A percentile compares a stretch with the other conserved stretches of the same genome.
Conservation (phyloP, 257 asterid genomes). For the Nicotiana tabacum region DNA sequence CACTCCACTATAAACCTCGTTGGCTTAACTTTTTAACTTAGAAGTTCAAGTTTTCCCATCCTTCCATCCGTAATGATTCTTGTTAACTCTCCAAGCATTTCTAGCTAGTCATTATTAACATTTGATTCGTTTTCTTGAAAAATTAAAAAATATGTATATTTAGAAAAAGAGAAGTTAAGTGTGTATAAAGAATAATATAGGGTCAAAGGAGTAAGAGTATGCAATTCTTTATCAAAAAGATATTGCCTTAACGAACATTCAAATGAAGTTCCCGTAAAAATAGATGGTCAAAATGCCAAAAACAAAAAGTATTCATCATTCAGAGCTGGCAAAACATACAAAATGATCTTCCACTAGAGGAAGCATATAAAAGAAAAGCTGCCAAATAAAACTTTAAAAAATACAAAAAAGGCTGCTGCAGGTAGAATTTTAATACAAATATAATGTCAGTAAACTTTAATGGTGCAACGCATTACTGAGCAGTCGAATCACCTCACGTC, state of each 20-base stretch:
- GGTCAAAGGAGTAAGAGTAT: no score
- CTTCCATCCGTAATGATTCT: no score
- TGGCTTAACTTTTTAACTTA: no score
- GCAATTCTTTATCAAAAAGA: background rate
- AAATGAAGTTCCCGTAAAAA: background rate
- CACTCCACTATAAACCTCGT: no score
- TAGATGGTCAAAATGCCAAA: background rate
- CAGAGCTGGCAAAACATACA: slow-evolving; percentile 35
- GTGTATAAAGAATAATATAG: no score
- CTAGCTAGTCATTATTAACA: no score
- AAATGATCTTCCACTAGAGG: slow-evolving; percentile 33
- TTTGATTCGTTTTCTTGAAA: no score
- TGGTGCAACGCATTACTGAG: slow-evolving; percentile 17
- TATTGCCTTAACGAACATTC: background rate
- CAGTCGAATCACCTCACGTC: no score
- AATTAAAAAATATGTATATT: no score
- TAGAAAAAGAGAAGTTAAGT: no score
- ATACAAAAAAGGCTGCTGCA: slow-evolving; percentile 42
- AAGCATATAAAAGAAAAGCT: slow-evolving; percentile 30
- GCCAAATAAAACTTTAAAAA: slow-evolving; percentile 22
- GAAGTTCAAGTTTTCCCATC: no score
- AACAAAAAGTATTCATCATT: slow-evolving; percentile 35
- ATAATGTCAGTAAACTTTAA: background rate
- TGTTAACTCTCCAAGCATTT: no score
- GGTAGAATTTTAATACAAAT: slow-evolving; percentile 28